Evolutionary conservation across 768 basidiomycete genomes (phyloP), one percentile per base, ranked within the genome.

Genomic region (Boletus rubescentipes): DNA sequence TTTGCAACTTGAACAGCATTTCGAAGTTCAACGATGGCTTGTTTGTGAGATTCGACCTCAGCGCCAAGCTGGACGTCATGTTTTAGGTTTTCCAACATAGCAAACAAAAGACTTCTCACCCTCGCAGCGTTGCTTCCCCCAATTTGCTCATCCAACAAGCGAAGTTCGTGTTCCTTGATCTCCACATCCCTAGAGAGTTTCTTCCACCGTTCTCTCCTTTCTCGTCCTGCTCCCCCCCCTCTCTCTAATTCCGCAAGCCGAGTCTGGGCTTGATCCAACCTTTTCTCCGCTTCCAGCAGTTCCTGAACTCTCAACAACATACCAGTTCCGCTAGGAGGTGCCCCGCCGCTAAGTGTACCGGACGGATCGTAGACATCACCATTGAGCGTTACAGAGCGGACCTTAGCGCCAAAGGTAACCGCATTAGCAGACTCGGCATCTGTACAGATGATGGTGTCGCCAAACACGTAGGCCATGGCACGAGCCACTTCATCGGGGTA

Each of bases 341-440:
- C 83, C 1, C 97, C 97, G 6, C 97, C 97, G 18, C 87, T 91
- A 18, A 99, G 82, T 0, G 91, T 95, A 8, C 96, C 96, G 9
- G 89, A 89, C 2, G 97, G 96, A 58, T 99, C 97, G 69, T 99
- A 98, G 11, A 97, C 84, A 64, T 98, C 97, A 2, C 97, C 97
- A 3, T 92, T 87, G 20, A 97, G 77, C 8, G 97, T 99, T 43
- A 98, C 94, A 10, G 91, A 94, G 46, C 86, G 86, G 45, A 90
- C 84, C 26, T 70, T 70, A 5, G 69, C 69, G 10, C 83, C 77
- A 75, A 98, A 98, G 0, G 97, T 97, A 39, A 97, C 90, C 0
- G 75, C 72, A 66, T 93, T 92, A 1, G 97, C 97, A 0, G 93
- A 79, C 18, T 86, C 85, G 3, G 93, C 82, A 61, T 96, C 93